phyloP scores from a whole-genome alignment of 2,329 filamentous ascomycete genomes.

The Neonectria ditissima region DNA sequence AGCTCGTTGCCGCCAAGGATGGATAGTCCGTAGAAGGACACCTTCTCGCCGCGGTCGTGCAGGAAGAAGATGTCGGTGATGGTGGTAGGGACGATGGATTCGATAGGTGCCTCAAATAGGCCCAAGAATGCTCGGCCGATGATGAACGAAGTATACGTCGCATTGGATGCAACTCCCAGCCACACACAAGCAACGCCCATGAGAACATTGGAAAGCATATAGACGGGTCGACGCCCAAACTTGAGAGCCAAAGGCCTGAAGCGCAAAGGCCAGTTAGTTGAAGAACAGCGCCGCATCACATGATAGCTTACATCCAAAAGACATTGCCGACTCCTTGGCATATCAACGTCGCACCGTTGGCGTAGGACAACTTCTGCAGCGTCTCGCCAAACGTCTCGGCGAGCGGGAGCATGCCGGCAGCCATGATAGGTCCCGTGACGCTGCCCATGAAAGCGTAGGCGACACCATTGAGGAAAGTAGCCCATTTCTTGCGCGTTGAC shows the following conservation, averaged over 20 bases:
- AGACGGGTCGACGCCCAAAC: slow-evolving; percentile 17
- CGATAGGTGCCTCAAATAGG: slow-evolving; percentile 18
- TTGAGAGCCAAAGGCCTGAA: slow-evolving; percentile 17
- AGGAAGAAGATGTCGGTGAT: slow-evolving; percentile 24
- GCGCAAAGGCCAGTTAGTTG: background rate
- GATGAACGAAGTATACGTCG: slow-evolving; percentile 16
- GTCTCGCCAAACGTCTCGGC: slow-evolving; percentile 19
- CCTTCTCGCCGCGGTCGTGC: slow-evolving; percentile 18
- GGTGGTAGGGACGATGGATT: slow-evolving; percentile 22
- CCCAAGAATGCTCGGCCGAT: slow-evolving; percentile 20
- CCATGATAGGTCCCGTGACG: slow-evolving; percentile 26
- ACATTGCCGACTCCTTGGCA: slow-evolving; percentile 19
- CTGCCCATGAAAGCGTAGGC: slow-evolving; percentile 22
- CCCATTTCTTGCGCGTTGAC: slow-evolving; percentile 19
- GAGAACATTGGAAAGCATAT: slow-evolving; percentile 15
- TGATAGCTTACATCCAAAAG: slow-evolving; percentile 21
- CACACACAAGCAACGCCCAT: slow-evolving; percentile 24
- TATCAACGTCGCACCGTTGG: slow-evolving; percentile 20
- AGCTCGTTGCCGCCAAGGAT: slow-evolving; percentile 23
- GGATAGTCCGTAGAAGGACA: slow-evolving; percentile 20
- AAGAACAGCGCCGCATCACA: background rate
- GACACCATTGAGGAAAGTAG: slow-evolving; percentile 16
- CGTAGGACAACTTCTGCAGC: slow-evolving; percentile 16
- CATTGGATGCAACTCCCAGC: slow-evolving; percentile 19
- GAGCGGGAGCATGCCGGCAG: slow-evolving; percentile 19